Evolutionary conservation across 192 early-diverging fungal species (phyloP).

Genomic region (Backusella tarrabulga): DNA sequence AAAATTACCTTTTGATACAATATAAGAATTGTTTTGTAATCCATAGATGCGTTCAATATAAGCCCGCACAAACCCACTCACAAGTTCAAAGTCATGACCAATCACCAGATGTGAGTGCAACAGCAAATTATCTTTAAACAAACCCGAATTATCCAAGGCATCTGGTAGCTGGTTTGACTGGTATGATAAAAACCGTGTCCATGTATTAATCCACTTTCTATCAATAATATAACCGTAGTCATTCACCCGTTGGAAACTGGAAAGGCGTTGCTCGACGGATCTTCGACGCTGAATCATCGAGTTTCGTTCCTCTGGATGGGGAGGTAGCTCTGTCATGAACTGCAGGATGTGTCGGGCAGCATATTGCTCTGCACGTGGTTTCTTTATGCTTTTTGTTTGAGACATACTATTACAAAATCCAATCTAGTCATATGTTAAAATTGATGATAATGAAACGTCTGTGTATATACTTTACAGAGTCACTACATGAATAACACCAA

Average conservation of each 20-base stretch:
- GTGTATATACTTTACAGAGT: not conserved
- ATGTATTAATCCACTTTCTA: not conserved
- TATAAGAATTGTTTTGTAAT: not conserved
- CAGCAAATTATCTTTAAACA: not conserved
- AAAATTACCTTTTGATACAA: slow-evolving; percentile 5
- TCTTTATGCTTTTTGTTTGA: not conserved
- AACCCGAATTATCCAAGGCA: not conserved
- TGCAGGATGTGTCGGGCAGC: not conserved
- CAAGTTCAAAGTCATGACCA: slow-evolving; percentile 8
- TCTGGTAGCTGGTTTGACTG: not conserved
- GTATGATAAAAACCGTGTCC: not conserved
- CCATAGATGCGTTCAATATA: slow-evolving; percentile 15
- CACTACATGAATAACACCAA: slow-evolving; percentile 2
- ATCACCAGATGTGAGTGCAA: not conserved
- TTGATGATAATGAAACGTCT: too few species aligned
- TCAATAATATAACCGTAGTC: not conserved
- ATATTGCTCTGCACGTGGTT: not conserved
- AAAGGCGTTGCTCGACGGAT: not conserved
- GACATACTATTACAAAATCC: not conserved
- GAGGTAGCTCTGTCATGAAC: not conserved
- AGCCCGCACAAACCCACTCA: not conserved
- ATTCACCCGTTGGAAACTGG: not conserved
- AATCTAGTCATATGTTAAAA: not conserved
- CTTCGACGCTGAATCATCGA: not conserved
- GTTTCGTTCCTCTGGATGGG: not conserved